These are phyloP conservation scores for Vitis amurensis DNA, from an alignment of 164 flowering plant species.

Conservation along the genomic window DNA sequence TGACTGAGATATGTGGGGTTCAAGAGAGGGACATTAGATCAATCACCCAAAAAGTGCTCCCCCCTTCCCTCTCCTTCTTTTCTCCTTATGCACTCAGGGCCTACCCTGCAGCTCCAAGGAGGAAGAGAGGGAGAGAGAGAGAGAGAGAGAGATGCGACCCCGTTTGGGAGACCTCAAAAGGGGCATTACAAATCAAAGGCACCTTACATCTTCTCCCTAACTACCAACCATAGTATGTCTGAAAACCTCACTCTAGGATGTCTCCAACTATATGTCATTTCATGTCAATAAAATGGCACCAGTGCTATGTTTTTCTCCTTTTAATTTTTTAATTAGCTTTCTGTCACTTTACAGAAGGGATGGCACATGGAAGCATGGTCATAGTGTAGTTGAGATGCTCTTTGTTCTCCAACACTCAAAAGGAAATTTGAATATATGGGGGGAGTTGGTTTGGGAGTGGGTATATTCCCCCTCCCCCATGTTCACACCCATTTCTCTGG, in stretches of 20 bases:
- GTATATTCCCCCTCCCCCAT: too few species aligned
- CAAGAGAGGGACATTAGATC: constrained; percentile 27
- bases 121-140: constrained; percentile 2
- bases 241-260: constrained; percentile 5
- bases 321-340: not conserved
- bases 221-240: constrained; percentile 33
- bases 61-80: not conserved
- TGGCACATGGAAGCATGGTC: constrained; percentile 45
- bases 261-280: constrained; percentile 37
- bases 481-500: too few species aligned
- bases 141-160: not conserved
- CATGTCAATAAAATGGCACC: constrained; percentile 25
- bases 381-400: constrained; percentile 22
- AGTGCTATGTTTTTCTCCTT: constrained; percentile 12
- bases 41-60: constrained; percentile 16
- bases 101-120: not conserved
- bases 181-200: constrained; percentile 25
- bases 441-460: too few species aligned
- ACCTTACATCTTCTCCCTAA: constrained; percentile 30
- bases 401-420: constrained; percentile 16
- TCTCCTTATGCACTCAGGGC: not conserved
- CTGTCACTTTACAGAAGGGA: constrained; percentile 52
- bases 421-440: not conserved
- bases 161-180: constrained; percentile 19
- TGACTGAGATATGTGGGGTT: constrained; percentile 50